Evolutionary conservation across 345 rosid genomes (phyloP).

Genomic region (Moricandia moricandioides): DNA sequence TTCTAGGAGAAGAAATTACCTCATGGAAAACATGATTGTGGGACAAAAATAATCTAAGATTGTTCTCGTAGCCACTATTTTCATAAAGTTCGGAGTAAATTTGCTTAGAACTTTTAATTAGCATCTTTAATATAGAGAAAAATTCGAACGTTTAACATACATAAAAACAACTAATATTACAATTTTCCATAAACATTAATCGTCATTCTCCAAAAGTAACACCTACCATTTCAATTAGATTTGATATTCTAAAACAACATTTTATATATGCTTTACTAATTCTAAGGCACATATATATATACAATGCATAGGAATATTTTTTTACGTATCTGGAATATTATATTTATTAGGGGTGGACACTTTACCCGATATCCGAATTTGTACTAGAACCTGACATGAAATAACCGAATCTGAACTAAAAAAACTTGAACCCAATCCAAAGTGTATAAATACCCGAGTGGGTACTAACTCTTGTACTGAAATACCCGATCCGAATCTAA

Average conservation of each 20-base stretch:
- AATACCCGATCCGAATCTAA: too few species aligned
- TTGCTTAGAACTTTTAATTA: constrained; percentile 7
- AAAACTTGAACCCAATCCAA: too few species aligned
- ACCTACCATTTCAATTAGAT: not conserved
- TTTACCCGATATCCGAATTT: too few species aligned
- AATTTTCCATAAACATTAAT: not conserved
- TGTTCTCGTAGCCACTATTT: constrained; percentile 9
- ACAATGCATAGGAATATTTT: not conserved
- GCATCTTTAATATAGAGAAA: not conserved
- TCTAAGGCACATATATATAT: not conserved
- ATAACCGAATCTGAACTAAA: too few species aligned
- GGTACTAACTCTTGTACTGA: too few species aligned
- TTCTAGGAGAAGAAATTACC: constrained; percentile 11
- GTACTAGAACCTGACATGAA: too few species aligned
- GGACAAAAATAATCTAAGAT: constrained; percentile 5
- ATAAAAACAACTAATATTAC: not conserved
- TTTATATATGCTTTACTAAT: not conserved
- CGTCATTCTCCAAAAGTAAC: not conserved
- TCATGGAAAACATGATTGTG: not conserved
- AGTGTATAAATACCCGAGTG: too few species aligned
- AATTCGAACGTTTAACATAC: not conserved
- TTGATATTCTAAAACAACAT: not conserved
- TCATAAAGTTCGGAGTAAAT: constrained; percentile 2
- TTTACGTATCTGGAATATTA: too few species aligned
- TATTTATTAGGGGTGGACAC: too few species aligned